Base-by-base conservation (phyloP, 2,329 filamentous ascomycete species). In the Neofusicoccum cordaticola region DNA sequence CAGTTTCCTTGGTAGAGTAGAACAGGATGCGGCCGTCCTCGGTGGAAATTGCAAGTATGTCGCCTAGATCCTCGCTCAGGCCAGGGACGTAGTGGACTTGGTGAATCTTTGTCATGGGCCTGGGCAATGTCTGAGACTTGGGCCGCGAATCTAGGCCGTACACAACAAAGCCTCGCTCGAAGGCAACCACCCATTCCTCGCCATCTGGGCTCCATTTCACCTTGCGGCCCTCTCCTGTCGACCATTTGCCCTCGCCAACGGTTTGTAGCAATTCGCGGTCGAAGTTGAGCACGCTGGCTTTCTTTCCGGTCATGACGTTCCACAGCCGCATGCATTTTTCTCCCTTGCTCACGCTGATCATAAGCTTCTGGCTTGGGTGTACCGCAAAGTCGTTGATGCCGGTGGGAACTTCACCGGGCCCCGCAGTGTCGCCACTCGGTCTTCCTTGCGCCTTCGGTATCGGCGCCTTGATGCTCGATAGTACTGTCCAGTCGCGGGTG, bases 271-370 rank as follows among this genome's bases (percentile, higher is more conserved):
- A 84, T 0, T 89, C 86, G 65, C 86, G 84, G 68, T 85, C 86
- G 75, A 98, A 98, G 74, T 91, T 95, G 70, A 99, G 80, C 61
- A 97, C 93, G 35, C 93, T 92, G 0, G 93, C 93, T 80, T 97
- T 97, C 81, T 94, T 96, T 15, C 93, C 95, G 2, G 94, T 98
- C 69, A 98, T 93, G 68, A 99, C 77, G 73, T 99, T 98, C 95
- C 95, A 99, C 68, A 98, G 78, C 68, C 95, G 84, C 91, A 99
- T 96, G 73, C 89, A 92, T 68, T 88, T 88, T 80, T 99, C 95
- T 68, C 93, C 93, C 71, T 90, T 92, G 69, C 92, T 90, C 8
- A 98, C 93, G 70, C 88, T 96, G 66, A 99, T 87, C 91, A 98
- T 97, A 58, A 99, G 82, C 80, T 97, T 98, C 85, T 96, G 92